phyloP scores from a whole-genome alignment of 1,284 basidiomycete genomes.

The Volvariella volvacea region DNA sequence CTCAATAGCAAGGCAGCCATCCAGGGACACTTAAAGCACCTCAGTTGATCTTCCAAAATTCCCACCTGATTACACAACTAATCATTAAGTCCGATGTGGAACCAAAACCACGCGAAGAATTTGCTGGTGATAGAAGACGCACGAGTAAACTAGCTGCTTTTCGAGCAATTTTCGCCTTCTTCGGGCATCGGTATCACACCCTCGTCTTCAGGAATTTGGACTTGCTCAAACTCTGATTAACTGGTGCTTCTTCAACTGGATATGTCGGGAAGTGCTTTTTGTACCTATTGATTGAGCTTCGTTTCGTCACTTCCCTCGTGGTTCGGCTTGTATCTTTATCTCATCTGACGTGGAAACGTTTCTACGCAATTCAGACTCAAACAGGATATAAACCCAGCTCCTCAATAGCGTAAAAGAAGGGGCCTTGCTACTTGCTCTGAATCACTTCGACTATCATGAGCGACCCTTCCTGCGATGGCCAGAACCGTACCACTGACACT shows the following conservation, averaged over 20 bases:
- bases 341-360: slow-evolving; percentile 1
- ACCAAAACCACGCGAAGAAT: background rate
- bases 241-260: background rate
- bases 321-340: slow-evolving; percentile 13
- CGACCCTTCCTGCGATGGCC: background rate
- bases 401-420: no score
- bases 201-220: no score
- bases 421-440: no score
- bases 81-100: background rate
- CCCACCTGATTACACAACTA: no score
- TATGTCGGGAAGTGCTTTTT: slow-evolving; percentile 8
- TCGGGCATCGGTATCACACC: background rate
- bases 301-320: slow-evolving; percentile 8
- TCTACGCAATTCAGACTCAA: no score
- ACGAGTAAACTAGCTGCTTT: no score
- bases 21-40: no score
- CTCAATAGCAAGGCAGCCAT: no score
- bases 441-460: background rate
- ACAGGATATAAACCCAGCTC: no score
- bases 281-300: slow-evolving; percentile 8
- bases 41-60: no score
- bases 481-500: background rate
- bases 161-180: no score
- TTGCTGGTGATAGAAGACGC: background rate
- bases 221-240: background rate